phyloP scores from a whole-genome alignment of 2,329 filamentous ascomycete species.

The Endoconidiophora polonica region DNA sequence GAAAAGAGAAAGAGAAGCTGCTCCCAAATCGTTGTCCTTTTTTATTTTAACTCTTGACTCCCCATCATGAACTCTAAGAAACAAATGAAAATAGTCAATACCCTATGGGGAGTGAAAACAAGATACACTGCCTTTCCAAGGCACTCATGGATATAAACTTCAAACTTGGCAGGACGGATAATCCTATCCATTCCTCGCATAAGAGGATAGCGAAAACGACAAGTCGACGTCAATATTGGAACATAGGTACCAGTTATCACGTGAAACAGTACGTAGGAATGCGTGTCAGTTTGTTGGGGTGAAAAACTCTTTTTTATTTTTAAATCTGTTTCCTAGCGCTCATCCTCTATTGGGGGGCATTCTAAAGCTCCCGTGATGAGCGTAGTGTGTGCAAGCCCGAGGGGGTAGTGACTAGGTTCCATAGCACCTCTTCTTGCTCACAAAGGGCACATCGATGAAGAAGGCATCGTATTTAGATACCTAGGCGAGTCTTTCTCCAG shows the following conservation, averaged over 20 bases:
- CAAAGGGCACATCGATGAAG: constrained; percentile 12
- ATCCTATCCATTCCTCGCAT: not conserved
- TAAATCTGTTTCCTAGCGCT: not conserved
- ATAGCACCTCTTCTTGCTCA: constrained; percentile 11
- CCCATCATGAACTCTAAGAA: constrained; percentile 6
- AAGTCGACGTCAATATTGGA: not conserved
- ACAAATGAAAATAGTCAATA: constrained; percentile 1
- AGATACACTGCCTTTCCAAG: not conserved
- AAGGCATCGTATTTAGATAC: constrained; percentile 52
- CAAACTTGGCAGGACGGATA: not conserved
- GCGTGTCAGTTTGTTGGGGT: not conserved
- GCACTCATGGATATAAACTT: too few relatives aligned
- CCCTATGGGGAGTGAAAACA: not conserved
- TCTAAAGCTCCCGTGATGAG: constrained; percentile 9
- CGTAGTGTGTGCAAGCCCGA: constrained; percentile 10
- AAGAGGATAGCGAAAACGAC: not conserved
- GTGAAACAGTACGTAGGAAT: constrained; percentile 1
- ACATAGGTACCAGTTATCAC: constrained; percentile 2
- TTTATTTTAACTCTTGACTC: constrained; percentile 6
- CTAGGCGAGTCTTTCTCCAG: constrained; percentile 99
- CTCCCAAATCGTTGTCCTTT: constrained; percentile 7
- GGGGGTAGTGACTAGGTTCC: constrained; percentile 5
- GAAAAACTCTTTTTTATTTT: constrained; percentile 11
- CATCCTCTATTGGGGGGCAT: constrained; percentile 11
- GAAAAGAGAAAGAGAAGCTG: constrained; percentile 4